Percentiles rank a stretch among this genome's conserved stretches.
These are phyloP conservation scores for Prunus persica DNA, from an alignment of 306 rosid species.

Conservation along the genomic window DNA sequence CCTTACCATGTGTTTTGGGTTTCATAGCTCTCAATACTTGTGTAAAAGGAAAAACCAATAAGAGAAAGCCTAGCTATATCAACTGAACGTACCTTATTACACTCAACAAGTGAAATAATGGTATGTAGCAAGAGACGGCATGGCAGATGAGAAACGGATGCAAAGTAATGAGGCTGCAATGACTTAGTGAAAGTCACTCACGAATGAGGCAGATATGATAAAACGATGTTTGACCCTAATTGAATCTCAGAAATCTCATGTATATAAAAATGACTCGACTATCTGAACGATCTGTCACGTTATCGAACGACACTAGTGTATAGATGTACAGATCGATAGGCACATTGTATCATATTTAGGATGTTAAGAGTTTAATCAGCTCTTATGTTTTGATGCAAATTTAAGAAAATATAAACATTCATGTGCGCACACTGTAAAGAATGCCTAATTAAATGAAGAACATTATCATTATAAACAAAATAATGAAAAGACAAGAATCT, in stretches of 20 bases:
- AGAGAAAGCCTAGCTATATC: background rate
- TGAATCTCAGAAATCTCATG: too few species aligned
- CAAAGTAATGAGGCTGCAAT: background rate
- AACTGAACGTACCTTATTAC: background rate
- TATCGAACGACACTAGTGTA: background rate
- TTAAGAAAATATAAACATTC: background rate
- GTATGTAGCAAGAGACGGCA: background rate
- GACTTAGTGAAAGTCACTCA: too few species aligned
- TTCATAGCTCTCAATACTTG: background rate
- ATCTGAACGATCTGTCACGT: constrained; percentile 4
- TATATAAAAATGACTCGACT: background rate
- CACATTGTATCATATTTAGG: background rate
- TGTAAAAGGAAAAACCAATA: background rate
- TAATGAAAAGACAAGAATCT: background rate
- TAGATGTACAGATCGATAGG: background rate
- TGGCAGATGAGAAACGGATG: background rate
- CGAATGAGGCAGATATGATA: too few species aligned
- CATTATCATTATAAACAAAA: background rate
- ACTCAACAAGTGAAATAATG: background rate
- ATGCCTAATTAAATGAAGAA: background rate
- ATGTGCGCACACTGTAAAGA: background rate
- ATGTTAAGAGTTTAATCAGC: background rate
- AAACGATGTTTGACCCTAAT: background rate
- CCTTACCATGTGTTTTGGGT: background rate
- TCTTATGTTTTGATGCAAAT: background rate